phyloP scores from a whole-genome alignment of 2,329 filamentous ascomycete genomes.

The Akanthomyces lecanii region DNA sequence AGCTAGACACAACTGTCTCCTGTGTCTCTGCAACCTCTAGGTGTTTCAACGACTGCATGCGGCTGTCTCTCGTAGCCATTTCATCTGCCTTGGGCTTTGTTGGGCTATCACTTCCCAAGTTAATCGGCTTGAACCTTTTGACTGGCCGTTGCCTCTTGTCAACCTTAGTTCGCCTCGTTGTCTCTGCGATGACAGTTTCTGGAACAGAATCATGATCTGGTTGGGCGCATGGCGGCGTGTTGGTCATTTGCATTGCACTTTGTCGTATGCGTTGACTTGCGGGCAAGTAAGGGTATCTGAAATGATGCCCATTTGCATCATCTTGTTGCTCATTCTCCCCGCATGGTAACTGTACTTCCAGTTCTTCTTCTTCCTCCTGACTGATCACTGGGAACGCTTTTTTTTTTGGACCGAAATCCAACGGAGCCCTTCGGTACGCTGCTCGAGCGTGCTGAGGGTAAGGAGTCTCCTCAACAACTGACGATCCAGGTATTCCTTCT shows the following conservation, averaged over 20 bases:
- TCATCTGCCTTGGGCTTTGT: conserved; percentile 7
- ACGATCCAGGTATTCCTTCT: conserved; percentile 19
- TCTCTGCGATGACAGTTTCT: conserved; percentile 14
- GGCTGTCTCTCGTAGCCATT: conserved; percentile 7
- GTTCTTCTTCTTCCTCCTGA: conserved; percentile 29
- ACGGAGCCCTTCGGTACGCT: not conserved
- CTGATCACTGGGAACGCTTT: not conserved
- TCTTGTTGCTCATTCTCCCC: conserved; percentile 20
- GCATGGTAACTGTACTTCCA: conserved; percentile 34
- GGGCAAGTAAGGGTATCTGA: not conserved
- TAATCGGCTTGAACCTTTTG: conserved; percentile 26
- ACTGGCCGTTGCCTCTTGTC: not conserved
- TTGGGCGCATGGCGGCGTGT: conserved; percentile 25
- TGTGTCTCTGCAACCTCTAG: conserved; percentile 25
- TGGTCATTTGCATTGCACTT: not conserved
- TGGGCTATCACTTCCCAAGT: conserved; percentile 22
- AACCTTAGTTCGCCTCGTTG: not conserved
- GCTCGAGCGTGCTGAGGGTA: conserved; percentile 16
- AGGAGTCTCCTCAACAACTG: conserved; percentile 25
- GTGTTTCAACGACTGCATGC: conserved; percentile 25
- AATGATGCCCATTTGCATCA: not conserved
- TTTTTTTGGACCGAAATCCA: not conserved
- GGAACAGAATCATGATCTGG: conserved; percentile 19
- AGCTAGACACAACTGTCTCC: conserved; percentile 27
- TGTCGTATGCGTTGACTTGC: not conserved